Evolutionary conservation across 2,329 filamentous ascomycete genomes (phyloP), one percentile per base, ranked within the genome.

Genomic region (Hymenoscyphus fraxineus): DNA sequence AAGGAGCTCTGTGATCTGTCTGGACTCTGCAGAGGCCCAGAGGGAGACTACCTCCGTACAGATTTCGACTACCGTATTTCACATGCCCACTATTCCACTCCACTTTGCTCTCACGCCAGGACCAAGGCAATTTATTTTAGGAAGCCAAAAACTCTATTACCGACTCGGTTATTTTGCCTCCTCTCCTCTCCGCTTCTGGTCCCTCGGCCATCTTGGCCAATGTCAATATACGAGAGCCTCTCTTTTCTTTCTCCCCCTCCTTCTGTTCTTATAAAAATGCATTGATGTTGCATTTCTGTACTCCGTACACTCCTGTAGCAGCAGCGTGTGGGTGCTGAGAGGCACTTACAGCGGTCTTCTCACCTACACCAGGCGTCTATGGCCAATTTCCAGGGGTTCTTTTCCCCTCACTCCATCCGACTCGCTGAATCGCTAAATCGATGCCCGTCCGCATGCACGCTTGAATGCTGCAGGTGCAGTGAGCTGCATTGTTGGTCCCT

Each of bases 401-500:
- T 22, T 35, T 35, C 44, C n/a, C 19, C 44, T 51, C 22, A n/a
- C 19, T 51, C 44, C 7, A 51, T 51, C 44, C 44, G 44, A 51
- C 44, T 51, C 44, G 44, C 44, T 51, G 44, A 51, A 35, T 51
- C 44, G 44, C 44, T 51, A 19, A 51, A 27, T 51, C 44, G 44
- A n/a, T 51, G 44, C n/a, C 44, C 44, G 19, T 12, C 44, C 19
- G 44, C 22, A 51, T 51, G 44, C 44, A 51, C 44, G 19, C 44
- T 51, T 51, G 44, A 51, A 19, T 51, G 44, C 44, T 51, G 44
- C 44, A 51, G 44, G 44, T 51, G 44, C 44, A 27, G 44, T 51
- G 19, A 27, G 44, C 12, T 51, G 44, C 44, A 51, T 51, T 51
- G 44, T 51, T 51, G 44, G 44, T 51, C 44, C 44, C 44, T 51